A percentile compares a stretch with the other conserved stretches of the same genome.
Evolutionary conservation across 2,329 filamentous ascomycete genomes (phyloP).

Genomic region (Epichloe sibirici): DNA sequence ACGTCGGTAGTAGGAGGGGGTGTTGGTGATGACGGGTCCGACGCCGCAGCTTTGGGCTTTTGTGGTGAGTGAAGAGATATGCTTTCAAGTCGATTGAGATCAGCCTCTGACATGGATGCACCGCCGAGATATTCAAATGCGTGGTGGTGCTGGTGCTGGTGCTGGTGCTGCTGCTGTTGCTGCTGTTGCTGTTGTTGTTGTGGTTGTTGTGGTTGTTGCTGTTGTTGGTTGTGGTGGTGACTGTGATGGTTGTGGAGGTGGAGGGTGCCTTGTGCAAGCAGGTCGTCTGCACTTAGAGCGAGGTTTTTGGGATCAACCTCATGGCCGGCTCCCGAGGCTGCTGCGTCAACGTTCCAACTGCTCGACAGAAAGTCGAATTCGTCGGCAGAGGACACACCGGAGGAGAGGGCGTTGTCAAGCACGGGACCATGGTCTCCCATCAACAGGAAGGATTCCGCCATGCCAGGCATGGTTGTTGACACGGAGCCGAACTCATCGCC

Average conservation of each 20-base stretch:
- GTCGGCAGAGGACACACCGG: conserved; percentile 22
- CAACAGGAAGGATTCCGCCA: conserved; percentile 17
- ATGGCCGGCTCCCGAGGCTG: conserved; percentile 14
- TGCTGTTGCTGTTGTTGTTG: neutral
- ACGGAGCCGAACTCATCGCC: conserved; percentile 11
- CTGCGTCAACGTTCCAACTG: conserved; percentile 19
- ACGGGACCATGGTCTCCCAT: conserved; percentile 10
- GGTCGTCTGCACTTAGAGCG: conserved; percentile 9
- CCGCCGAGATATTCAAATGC: conserved; percentile 15
- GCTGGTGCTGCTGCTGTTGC: conserved; percentile 9
- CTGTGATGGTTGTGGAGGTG: neutral
- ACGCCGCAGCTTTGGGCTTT: conserved; percentile 13
- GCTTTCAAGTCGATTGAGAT: conserved; percentile 34
- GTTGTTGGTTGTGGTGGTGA: neutral
- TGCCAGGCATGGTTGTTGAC: conserved; percentile 13
- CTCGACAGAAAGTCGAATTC: conserved; percentile 25
- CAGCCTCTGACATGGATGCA: conserved; percentile 34
- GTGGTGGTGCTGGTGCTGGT: conserved; percentile 1
- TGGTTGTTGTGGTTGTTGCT: conserved; percentile 11
- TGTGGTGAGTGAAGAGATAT: conserved; percentile 31
- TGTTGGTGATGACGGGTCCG: conserved; percentile 20
- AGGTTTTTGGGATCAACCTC: conserved; percentile 20
- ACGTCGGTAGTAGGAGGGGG: conserved; percentile 18
- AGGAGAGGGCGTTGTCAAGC: conserved; percentile 20
- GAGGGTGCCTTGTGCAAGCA: neutral